Evolutionary conservation across 2,329 filamentous ascomycete genomes (phyloP).

Genomic region (Sclerotinia borealis): DNA sequence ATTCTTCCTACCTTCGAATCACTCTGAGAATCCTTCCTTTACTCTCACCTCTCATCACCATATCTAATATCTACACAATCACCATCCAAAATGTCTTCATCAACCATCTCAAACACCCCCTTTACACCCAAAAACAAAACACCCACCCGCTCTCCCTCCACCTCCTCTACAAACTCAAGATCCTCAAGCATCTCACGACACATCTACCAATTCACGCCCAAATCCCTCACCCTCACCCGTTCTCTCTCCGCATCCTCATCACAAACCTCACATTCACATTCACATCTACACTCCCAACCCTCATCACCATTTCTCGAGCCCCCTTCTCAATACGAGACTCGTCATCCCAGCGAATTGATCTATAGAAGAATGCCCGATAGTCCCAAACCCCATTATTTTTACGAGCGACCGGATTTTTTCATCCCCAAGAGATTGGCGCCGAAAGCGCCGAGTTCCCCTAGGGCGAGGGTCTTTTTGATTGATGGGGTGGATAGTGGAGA

Average conservation of each 20-base stretch:
- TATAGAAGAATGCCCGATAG: neutral
- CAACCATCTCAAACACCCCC: neutral
- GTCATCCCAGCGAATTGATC: neutral
- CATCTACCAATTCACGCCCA: neutral
- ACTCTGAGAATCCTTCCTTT: neutral
- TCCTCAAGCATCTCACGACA: neutral
- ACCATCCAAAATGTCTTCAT: neutral
- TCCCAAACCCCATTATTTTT: neutral
- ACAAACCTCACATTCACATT: neutral
- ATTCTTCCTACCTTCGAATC: neutral
- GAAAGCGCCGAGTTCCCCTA: neutral
- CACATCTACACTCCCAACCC: neutral
- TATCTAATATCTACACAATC: neutral
- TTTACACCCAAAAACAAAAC: neutral
- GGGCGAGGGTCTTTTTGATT: neutral
- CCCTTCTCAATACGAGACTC: neutral
- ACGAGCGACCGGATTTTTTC: neutral
- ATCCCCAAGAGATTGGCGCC: neutral
- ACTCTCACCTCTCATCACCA: neutral
- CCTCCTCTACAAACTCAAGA: neutral
- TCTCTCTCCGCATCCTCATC: neutral
- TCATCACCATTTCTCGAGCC: neutral
- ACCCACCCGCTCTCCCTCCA: neutral
- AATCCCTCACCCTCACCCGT: neutral
- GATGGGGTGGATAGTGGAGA: neutral